phyloP scores from a whole-genome alignment of 2,329 filamentous ascomycete species.

The Penicillium sp. region DNA sequence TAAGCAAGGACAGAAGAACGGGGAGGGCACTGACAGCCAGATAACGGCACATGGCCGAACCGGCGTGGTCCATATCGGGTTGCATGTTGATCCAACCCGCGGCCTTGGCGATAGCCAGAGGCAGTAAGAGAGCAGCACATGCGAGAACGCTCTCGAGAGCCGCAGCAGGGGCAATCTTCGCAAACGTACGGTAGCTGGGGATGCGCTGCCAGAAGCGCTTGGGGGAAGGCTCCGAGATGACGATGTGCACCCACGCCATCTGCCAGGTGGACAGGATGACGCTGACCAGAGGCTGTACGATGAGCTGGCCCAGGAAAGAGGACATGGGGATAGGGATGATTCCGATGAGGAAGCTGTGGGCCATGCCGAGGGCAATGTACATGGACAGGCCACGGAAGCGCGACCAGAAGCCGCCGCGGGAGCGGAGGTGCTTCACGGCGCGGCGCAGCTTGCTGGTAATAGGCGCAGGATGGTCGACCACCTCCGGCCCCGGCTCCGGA shows the following conservation, averaged over 20 bases:
- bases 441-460: conserved; percentile 59
- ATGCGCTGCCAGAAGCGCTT: conserved; percentile 66
- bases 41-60: conserved; percentile 36
- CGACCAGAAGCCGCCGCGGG: conserved; percentile 60
- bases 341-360: conserved; percentile 44
- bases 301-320: conserved; percentile 42
- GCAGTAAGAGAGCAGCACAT: conserved; percentile 41
- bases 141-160: conserved; percentile 58
- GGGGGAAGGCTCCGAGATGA: conserved; percentile 66
- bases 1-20: conserved; percentile 51
- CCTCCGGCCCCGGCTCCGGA: conserved; percentile 41
- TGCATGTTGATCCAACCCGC: conserved; percentile 35
- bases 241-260: conserved; percentile 78
- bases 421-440: conserved; percentile 58
- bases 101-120: conserved; percentile 48
- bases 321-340: conserved; percentile 28
- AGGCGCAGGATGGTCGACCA: conserved; percentile 47
- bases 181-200: conserved; percentile 61
- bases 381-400: conserved; percentile 64
- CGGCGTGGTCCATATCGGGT: conserved; percentile 32
- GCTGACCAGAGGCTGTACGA: conserved; percentile 55
- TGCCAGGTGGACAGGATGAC: conserved; percentile 63
- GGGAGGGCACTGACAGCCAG: conserved; percentile 40
- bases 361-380: conserved; percentile 47
- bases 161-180: conserved; percentile 65